Base-by-base conservation (phyloP, 2,329 filamentous ascomycete species). In the Colletotrichum spaethianum region DNA sequence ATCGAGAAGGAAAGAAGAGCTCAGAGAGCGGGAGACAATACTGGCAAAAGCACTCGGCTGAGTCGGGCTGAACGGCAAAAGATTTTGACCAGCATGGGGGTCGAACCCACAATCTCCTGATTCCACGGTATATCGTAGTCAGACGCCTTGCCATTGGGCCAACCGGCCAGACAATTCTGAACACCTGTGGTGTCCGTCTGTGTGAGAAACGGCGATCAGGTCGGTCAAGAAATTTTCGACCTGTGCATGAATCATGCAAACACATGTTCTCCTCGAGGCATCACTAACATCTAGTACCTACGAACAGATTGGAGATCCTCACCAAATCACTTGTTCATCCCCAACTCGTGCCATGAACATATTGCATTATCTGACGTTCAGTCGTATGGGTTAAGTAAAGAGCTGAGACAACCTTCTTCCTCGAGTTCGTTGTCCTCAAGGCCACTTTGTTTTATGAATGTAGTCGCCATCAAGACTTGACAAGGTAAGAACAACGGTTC, bases 111-210 rank as follows among this genome's bases (percentile, higher is more conserved):
- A 72, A 72, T 72, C 70, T 72, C 70, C 70, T 72, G 65, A 72
- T 72, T 69, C 65, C 69, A 72, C 69, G 65, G 23, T 60, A 1
- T 55, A 56, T 83, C 80, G 81, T 83, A 82, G 81, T 83, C 81
- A 83, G 80, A 83, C 81, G 81, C 81, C 81, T 82, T 83, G 81
- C 77, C 81, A 83, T 81, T 81, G 78, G 79, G 78, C 79, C 79
- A 82, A 72, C 70, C 70, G 70, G 70, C 70, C 70, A 64, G 65
- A 72, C 59, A 72, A 60, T 44, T 42, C 20, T 48, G 38, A 69
- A 23, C 38, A 63, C 14, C 59, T 64, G 2, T 1, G 36, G 16
- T 40, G 36, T 5, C 36, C 55, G 55, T 57, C 55, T 57, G 55
- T 57, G 36, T 36, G 33, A 5, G 0, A 36, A 8, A 9, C 8